Percentiles rank a stretch among this genome's conserved stretches.
These are phyloP conservation scores for Malassezia dermatis DNA, from an alignment of 1,284 basidiomycete genomes.

Conservation along the genomic window DNA sequence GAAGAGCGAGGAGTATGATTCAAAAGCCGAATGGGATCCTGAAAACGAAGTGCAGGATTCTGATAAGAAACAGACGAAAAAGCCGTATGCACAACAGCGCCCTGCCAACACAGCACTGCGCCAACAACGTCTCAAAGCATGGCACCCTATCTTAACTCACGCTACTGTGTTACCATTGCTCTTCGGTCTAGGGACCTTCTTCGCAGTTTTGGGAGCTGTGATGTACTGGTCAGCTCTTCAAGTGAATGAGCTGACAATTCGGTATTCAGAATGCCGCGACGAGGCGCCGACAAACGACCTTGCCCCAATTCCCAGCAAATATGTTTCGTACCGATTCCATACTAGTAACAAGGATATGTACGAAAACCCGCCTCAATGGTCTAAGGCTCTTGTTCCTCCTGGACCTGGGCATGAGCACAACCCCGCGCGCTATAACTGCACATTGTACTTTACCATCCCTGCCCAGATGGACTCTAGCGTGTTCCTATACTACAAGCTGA, in stretches of 20 bases:
- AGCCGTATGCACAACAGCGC: constrained; percentile 34
- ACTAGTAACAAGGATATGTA: constrained; percentile 34
- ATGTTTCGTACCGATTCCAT: constrained; percentile 59
- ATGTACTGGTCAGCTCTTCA: constrained; percentile 52
- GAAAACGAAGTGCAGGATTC: constrained; percentile 22
- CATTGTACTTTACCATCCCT: constrained; percentile 54
- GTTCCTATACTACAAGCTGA: constrained; percentile 82
- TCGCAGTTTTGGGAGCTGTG: constrained; percentile 88
- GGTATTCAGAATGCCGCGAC: constrained; percentile 72
- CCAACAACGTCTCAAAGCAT: constrained; percentile 97
- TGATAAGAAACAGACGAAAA: constrained; percentile 23
- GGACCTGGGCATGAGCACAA: background rate
- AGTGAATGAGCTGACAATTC: constrained; percentile 84
- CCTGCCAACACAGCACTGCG: constrained; percentile 80
- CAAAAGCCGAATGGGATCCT: constrained; percentile 11
- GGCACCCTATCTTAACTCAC: constrained; percentile 98
- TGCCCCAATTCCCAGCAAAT: constrained; percentile 56
- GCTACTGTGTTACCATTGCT: constrained; percentile 92
- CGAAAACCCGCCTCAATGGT: constrained; percentile 39
- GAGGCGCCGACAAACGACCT: constrained; percentile 12
- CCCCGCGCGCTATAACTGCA: constrained; percentile 22
- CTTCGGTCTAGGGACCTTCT: constrained; percentile 84
- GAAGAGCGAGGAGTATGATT: background rate
- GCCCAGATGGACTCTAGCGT: constrained; percentile 65
- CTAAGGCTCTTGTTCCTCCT: background rate